Evolutionary conservation across 2,329 filamentous ascomycete genomes (phyloP).

Genomic region (Penicillium rolfsii): DNA sequence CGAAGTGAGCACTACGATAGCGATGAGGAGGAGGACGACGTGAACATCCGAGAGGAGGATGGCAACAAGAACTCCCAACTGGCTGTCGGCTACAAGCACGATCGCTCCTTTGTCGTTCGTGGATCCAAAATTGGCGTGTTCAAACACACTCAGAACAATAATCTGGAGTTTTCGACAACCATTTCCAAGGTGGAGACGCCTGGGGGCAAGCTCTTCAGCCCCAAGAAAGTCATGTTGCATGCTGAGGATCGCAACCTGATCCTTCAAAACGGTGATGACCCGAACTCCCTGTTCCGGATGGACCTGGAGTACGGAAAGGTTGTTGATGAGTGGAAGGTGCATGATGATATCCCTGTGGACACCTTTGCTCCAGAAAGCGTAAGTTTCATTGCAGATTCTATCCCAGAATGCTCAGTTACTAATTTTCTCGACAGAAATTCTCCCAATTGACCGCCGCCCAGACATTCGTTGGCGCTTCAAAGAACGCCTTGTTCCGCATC

Average conservation of each 20-base stretch:
- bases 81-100: conserved; percentile 95
- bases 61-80: conserved; percentile 90
- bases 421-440: conserved; percentile 68
- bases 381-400: conserved; percentile 32
- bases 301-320: conserved; percentile 97
- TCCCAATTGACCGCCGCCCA: conserved; percentile 95
- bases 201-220: conserved; percentile 82
- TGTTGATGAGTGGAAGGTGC: conserved; percentile 97
- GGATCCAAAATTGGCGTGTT: conserved; percentile 99
- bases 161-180: conserved; percentile 93
- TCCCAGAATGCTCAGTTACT: conserved; percentile 29
- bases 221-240: conserved; percentile 96
- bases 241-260: conserved; percentile 89
- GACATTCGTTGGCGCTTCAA: conserved; percentile 90
- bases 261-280: conserved; percentile 77
- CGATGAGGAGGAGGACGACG: conserved; percentile 80
- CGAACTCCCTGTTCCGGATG: conserved; percentile 94
- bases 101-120: conserved; percentile 94
- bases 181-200: conserved; percentile 95
- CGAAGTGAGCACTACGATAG: conserved; percentile 74
- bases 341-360: conserved; percentile 91
- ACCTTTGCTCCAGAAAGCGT: conserved; percentile 89
- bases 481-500: conserved; percentile 89
- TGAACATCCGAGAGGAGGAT: conserved; percentile 68
- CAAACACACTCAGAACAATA: conserved; percentile 91